Percentiles rank a stretch among this genome's conserved stretches.
These are phyloP conservation scores for Hirsutella thompsonii DNA, from an alignment of 2,329 filamentous ascomycete species.

Conservation along the genomic window DNA sequence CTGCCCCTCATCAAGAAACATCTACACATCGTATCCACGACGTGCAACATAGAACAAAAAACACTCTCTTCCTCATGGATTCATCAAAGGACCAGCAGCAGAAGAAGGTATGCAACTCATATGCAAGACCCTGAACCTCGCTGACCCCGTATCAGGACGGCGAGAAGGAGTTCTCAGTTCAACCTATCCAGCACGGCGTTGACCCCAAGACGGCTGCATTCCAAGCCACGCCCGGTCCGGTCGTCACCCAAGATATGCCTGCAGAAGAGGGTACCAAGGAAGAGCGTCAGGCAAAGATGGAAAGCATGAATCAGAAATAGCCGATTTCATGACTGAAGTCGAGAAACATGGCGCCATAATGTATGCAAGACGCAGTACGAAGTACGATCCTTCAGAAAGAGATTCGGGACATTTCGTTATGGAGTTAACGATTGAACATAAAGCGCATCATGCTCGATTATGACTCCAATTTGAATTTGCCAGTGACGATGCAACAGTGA, in stretches of 20 bases:
- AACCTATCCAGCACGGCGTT: constrained; percentile 27
- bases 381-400: too few relatives aligned
- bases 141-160: constrained; percentile 17
- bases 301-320: constrained; percentile 52
- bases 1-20: not conserved
- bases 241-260: constrained; percentile 38
- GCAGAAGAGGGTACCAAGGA: constrained; percentile 51
- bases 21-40: not conserved
- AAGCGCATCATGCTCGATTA: too few relatives aligned
- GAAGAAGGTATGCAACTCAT: constrained; percentile 13
- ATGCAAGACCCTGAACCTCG: not conserved
- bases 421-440: too few relatives aligned
- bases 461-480: too few relatives aligned
- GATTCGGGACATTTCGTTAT: too few relatives aligned
- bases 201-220: constrained; percentile 37
- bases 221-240: constrained; percentile 45
- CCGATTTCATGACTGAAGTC: too few relatives aligned
- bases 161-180: constrained; percentile 31
- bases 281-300: constrained; percentile 51
- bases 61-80: constrained; percentile 8
- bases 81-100: constrained; percentile 9
- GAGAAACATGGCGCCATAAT: too few relatives aligned
- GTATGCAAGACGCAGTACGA: too few relatives aligned
- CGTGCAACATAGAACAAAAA: not conserved
- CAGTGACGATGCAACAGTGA: too few relatives aligned